A percentile compares a stretch with the other conserved stretches of the same genome.
phyloP scores from a whole-genome alignment of 2,329 filamentous ascomycete species.

The Achaetomium macrosporum region DNA sequence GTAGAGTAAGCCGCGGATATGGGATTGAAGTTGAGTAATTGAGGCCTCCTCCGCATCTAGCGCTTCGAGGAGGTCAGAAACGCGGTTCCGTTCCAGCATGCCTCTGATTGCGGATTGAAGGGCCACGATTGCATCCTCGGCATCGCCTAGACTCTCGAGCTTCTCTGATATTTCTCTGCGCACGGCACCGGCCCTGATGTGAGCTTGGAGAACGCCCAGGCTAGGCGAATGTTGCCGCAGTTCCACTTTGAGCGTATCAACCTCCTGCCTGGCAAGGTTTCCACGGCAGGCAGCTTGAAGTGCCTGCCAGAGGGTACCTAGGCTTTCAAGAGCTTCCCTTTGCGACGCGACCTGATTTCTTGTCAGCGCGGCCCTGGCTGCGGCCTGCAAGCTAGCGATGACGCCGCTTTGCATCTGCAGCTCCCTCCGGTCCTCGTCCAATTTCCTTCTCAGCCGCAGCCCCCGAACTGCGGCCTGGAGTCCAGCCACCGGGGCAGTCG shows the following conservation, averaged over 20 bases:
- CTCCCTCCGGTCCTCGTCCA: slow-evolving; percentile 47
- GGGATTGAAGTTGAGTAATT: slow-evolving; percentile 60
- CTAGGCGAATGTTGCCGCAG: slow-evolving; percentile 39
- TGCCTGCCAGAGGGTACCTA: slow-evolving; percentile 44
- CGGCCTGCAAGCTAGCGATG: slow-evolving; percentile 58
- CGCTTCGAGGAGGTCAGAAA: slow-evolving; percentile 45
- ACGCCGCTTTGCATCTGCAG: slow-evolving; percentile 46
- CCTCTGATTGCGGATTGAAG: slow-evolving; percentile 58
- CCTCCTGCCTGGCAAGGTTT: slow-evolving; percentile 40
- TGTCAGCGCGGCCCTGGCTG: slow-evolving; percentile 56
- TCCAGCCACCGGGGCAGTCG: slow-evolving; percentile 46
- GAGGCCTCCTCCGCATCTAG: slow-evolving; percentile 52
- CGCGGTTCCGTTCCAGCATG: slow-evolving; percentile 50
- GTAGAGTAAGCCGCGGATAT: slow-evolving; percentile 58
- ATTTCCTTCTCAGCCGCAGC: slow-evolving; percentile 53
- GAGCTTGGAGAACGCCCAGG: slow-evolving; percentile 45
- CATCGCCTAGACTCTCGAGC: slow-evolving; percentile 42
- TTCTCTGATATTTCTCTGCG: slow-evolving; percentile 44
- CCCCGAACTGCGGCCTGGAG: slow-evolving; percentile 66
- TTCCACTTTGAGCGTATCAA: slow-evolving; percentile 43
- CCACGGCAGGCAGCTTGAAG: slow-evolving; percentile 46
- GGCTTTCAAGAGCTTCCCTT: slow-evolving; percentile 45
- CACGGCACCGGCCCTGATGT: slow-evolving; percentile 50
- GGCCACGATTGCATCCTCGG: slow-evolving; percentile 41
- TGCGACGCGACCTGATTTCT: slow-evolving; percentile 49